phyloP scores from a whole-genome alignment of 176 grass and related monocot genomes.

The Aechmea fasciata region DNA sequence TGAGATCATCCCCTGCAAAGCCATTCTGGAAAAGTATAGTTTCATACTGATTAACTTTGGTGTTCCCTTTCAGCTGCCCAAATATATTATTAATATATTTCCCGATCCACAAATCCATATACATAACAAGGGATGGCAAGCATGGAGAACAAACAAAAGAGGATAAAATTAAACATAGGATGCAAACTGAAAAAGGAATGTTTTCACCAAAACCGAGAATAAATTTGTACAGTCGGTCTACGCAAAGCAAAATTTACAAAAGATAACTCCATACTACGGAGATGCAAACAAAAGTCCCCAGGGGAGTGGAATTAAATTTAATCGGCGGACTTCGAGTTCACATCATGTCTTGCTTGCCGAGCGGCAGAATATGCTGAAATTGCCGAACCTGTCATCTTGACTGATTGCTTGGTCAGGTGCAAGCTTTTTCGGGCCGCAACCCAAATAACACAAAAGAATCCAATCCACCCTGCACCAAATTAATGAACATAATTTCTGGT shows the following conservation, averaged over 20 bases:
- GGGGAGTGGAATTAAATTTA: neutral
- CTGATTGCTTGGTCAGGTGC: slow-evolving; percentile 31
- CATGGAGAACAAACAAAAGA: no score
- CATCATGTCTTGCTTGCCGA: slow-evolving; percentile 11
- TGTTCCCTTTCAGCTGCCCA: no score
- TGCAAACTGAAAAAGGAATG: no score
- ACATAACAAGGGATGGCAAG: no score
- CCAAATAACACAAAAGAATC: slow-evolving; percentile 58
- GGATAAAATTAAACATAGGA: no score
- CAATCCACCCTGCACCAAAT: slow-evolving; percentile 49
- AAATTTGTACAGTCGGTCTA: neutral
- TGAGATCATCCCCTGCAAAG: no score
- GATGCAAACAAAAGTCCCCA: neutral
- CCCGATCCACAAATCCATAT: no score
- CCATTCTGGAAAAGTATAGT: no score
- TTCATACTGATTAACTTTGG: no score
- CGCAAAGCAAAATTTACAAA: neutral
- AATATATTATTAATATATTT: no score
- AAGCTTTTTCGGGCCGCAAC: slow-evolving; percentile 40
- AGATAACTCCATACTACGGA: neutral
- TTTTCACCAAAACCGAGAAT: no score
- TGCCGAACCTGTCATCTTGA: slow-evolving; percentile 11
- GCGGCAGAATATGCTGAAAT: slow-evolving; percentile 42
- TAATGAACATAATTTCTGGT: neutral
- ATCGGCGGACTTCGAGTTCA: neutral